A percentile compares a stretch with the other conserved stretches of the same genome.
phyloP scores from a whole-genome alignment of 192 early-diverging fungal species.

The Chytriomyces hyalinus region DNA sequence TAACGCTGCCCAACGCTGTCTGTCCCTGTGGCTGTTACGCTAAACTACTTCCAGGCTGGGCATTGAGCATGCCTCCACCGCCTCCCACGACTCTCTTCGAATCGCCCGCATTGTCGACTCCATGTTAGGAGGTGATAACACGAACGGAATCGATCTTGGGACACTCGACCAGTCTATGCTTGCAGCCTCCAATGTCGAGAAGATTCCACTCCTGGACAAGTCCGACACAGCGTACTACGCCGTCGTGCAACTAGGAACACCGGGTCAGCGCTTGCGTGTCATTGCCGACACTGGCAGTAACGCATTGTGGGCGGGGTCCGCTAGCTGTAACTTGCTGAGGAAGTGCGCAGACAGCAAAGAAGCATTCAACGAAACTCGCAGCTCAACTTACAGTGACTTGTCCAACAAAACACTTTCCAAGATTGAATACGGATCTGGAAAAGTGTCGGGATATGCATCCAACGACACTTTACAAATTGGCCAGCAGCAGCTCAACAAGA shows the following conservation, averaged over 20 bases:
- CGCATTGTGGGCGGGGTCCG: neutral
- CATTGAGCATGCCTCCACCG: too few relatives aligned
- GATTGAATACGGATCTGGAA: constrained; percentile 6
- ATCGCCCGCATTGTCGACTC: too few relatives aligned
- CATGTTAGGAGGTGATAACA: too few relatives aligned
- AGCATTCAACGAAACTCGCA: neutral
- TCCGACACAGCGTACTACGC: neutral
- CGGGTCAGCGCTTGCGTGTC: neutral
- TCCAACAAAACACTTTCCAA: neutral
- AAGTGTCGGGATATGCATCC: neutral
- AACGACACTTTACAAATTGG: neutral
- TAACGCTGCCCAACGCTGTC: too few relatives aligned
- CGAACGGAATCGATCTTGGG: too few relatives aligned
- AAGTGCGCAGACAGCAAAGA: neutral
- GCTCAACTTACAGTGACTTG: neutral
- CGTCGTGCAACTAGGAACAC: neutral
- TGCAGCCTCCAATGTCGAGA: too few relatives aligned
- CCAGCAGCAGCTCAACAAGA: neutral
- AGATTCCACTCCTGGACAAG: too few relatives aligned
- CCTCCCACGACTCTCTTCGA: too few relatives aligned
- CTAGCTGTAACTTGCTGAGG: neutral
- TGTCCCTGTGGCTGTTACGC: too few relatives aligned
- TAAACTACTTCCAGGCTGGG: too few relatives aligned
- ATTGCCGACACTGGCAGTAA: constrained; percentile 9
- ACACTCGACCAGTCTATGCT: too few relatives aligned